Evolutionary conservation across 495 filamentous ascomycete genomes (phyloP).

Genomic region (Penicillium nucicola): DNA sequence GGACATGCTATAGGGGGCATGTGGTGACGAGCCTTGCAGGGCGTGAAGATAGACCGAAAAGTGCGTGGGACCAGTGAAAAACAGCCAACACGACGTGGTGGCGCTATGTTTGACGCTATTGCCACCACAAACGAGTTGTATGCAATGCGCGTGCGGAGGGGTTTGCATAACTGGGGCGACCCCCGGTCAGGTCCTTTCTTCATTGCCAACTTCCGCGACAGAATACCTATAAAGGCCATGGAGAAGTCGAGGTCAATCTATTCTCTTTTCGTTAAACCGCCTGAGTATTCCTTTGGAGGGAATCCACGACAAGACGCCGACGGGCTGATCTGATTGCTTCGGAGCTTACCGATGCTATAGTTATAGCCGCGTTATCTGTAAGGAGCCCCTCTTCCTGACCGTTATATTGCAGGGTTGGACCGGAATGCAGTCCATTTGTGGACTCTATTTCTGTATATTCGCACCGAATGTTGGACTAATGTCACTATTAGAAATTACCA

Average conservation of each 20-base stretch:
- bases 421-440: conserved; percentile 10
- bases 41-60: background rate
- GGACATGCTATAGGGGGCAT: background rate
- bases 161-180: background rate
- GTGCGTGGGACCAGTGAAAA: background rate
- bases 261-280: background rate
- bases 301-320: background rate
- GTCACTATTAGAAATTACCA: background rate
- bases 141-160: background rate
- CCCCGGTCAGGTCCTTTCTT: background rate
- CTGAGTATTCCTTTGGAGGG: background rate
- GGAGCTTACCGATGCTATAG: conserved; percentile 17
- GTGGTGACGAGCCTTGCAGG: background rate
- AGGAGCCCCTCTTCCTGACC: conserved; percentile 1
- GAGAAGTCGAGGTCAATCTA: background rate
- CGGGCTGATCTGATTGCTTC: conserved; percentile 6
- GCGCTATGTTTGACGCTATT: too few relatives aligned
- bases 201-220: too few relatives aligned
- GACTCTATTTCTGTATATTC: conserved; percentile 2
- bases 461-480: conserved; percentile 3
- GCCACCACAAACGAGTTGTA: too few relatives aligned
- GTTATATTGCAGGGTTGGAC: conserved; percentile 5
- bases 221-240: conserved; percentile 2
- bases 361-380: conserved; percentile 16
- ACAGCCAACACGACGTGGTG: background rate